Evolutionary conservation across 2,329 filamentous ascomycete species (phyloP), one percentile per base, ranked within the genome.

Genomic region (Nemania serpens): DNA sequence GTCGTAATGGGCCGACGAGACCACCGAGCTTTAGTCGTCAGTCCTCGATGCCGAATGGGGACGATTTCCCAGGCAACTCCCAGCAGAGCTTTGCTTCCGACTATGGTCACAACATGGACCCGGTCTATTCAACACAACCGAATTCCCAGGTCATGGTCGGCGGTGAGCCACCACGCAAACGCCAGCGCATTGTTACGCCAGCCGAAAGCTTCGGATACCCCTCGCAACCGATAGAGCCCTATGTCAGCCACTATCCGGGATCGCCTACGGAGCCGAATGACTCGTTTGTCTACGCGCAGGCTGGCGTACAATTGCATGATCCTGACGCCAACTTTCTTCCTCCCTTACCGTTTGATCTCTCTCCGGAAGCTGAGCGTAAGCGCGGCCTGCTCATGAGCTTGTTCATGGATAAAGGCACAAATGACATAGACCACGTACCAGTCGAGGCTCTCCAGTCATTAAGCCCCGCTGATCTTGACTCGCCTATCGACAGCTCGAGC

Each of bases 401-500:
- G 7, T 95, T 97, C 71, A 85, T 93, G 70, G 90, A 95, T 66
- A 82, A 89, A 54, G 82, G 84, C 6, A 82, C 87, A 11, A 87
- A 86, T 7, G 91, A 96, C 66, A 88, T 80, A 66, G 69, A 76
- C 83, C 73, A 81, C 65, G 84, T 87, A 1, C 88, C 89, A 58
- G 89, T 94, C 69, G 90, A 93, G 11, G 89, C 91, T 41, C 85
- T 99, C 41, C 82, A 88, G 49, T 88, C 87, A 10, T 82, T 97
- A 58, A 89, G 87, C 1, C 87, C 91, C 0, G 80, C 88, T 41
- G 94, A 99, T 67, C 84, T 98, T 20, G 95, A 99, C 71, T 89
- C 95, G 74, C 94, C 95, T 1, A 91, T 99, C 59, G 95, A 99
- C 71, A 84, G 89, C 25, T 92, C 92, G 61, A 88, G 88, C 37